Base-by-base conservation (phyloP, 169 alveolate genomes). In the Cryptosporidium meleagridis region DNA sequence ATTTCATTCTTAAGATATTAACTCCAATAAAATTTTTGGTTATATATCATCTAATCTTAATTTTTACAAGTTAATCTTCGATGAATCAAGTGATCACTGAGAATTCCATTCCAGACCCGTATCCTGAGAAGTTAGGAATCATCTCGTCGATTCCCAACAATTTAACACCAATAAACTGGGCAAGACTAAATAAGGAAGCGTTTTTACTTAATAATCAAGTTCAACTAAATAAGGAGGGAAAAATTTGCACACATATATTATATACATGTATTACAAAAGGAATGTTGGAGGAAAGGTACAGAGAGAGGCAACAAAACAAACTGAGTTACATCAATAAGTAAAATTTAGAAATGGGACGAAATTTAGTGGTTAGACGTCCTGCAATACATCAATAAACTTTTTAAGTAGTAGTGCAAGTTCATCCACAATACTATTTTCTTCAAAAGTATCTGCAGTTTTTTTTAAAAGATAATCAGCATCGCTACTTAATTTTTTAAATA, bases 221-320 rank as follows among this genome's bases (percentile, higher is more conserved):
- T 23, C 55, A 80, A 65, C 48, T 80, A 41, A 59, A 80, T 31
- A 59, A 80, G n/a, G 89, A 80, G 18, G 89, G 89, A n/a, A 80
- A 80, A 59, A 80, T 80, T 26, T 62, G 48, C n/a, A 80, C 89
- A 80, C 69, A 80, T 23, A 65, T 80, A 21, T 29, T 80, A 5
- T 80, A 62, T 33, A 80, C 80, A 33, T 80, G 80, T 48, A 80
- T 80, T 41, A 67, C 89, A 26, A 67, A 51, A 9, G 68, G 65
- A 48, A 29, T 80, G 75, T 16, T 80, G 23, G 59, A 41, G 52
- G 89, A 80, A 39, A 80, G n/a, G 37, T 80, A 67, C 31, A n/a
- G 21, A 33, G n/a, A 61, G 14, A 80, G 21, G 41, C 61, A 80
- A 35, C 73, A 41, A 21, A 75, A 62, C 3, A 80, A 80, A 41